Evolutionary conservation across 2,329 filamentous ascomycete genomes (phyloP).

Genomic region (Botryotinia globosa): DNA sequence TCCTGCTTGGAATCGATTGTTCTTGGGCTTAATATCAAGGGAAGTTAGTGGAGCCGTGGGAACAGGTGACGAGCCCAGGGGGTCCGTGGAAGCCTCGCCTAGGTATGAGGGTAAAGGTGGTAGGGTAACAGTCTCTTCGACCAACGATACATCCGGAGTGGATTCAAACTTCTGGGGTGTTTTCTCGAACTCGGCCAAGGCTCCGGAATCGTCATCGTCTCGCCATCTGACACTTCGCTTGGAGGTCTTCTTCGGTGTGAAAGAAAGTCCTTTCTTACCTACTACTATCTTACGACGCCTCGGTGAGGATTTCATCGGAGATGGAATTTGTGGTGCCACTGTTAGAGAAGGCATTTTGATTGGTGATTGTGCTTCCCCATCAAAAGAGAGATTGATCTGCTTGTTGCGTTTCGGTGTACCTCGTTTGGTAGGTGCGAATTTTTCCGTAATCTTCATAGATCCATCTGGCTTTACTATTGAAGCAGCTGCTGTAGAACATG

Average conservation of each 20-base stretch:
- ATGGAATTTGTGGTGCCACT: slow-evolving; percentile 44
- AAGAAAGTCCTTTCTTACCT: slow-evolving; percentile 71
- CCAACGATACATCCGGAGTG: slow-evolving; percentile 54
- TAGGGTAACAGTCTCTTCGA: slow-evolving; percentile 45
- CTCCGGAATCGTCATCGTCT: slow-evolving; percentile 83
- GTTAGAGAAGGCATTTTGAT: slow-evolving; percentile 43
- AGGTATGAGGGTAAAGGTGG: slow-evolving; percentile 55
- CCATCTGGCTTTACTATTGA: slow-evolving; percentile 92
- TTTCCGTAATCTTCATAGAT: slow-evolving; percentile 54
- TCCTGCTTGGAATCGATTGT: slow-evolving; percentile 81
- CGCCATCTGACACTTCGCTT: slow-evolving; percentile 88
- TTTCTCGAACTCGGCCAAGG: slow-evolving; percentile 85
- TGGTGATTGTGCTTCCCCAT: slow-evolving; percentile 25
- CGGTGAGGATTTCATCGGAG: slow-evolving; percentile 76
- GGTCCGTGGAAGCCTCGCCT: slow-evolving; percentile 41
- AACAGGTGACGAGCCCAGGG: slow-evolving; percentile 50
- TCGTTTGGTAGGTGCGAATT: slow-evolving; percentile 65
- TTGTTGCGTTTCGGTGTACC: slow-evolving; percentile 78
- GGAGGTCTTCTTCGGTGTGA: slow-evolving; percentile 76
- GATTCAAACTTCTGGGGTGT: slow-evolving; percentile 71
- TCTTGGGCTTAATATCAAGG: slow-evolving; percentile 60
- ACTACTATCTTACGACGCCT: slow-evolving; percentile 66
- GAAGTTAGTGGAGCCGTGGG: slow-evolving; percentile 56
- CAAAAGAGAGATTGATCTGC: slow-evolving; percentile 40
- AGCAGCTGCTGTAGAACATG: slow-evolving; percentile 69